Evolutionary conservation across 768 basidiomycete species (phyloP).

Genomic region (Agaricus subrufescens): DNA sequence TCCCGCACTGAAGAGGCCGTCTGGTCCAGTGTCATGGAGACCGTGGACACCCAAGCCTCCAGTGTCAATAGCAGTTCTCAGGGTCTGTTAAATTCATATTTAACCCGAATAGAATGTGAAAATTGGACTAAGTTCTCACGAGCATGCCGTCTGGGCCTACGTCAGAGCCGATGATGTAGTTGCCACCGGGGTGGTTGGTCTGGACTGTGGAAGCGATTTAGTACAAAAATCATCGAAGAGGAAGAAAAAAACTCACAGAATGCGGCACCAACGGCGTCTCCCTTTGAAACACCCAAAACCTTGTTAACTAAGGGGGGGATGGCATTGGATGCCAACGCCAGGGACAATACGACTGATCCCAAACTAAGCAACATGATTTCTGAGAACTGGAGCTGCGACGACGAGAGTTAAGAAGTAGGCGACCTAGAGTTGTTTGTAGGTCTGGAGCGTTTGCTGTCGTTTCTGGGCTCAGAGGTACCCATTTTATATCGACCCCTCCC

Average conservation of each 20-base stretch:
- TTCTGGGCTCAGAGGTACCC: not conserved
- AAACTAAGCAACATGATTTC: not conserved
- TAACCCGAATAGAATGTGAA: not conserved
- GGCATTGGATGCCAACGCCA: not conserved
- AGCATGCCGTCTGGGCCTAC: conserved; percentile 38
- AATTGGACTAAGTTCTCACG: conserved; percentile 22
- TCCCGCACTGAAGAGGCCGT: conserved; percentile 35
- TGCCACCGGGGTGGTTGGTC: conserved; percentile 42
- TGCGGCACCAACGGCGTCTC: conserved; percentile 22
- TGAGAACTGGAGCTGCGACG: not conserved
- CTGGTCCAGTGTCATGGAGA: conserved; percentile 28
- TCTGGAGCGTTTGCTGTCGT: no score
- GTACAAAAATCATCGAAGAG: not conserved
- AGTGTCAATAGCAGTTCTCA: conserved; percentile 24
- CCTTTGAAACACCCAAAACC: not conserved
- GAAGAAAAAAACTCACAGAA: conserved; percentile 17
- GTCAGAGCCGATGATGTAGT: conserved; percentile 37
- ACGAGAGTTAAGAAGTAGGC: not conserved
- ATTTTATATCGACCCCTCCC: no score
- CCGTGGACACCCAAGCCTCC: conserved; percentile 34
- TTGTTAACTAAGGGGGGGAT: not conserved
- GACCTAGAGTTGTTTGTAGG: no score
- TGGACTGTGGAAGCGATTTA: conserved; percentile 29
- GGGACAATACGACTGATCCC: not conserved
- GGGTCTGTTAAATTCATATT: conserved; percentile 15